Base-by-base conservation (phyloP, 176 grass and related monocot species). In the Rhynchospora pubera region DNA sequence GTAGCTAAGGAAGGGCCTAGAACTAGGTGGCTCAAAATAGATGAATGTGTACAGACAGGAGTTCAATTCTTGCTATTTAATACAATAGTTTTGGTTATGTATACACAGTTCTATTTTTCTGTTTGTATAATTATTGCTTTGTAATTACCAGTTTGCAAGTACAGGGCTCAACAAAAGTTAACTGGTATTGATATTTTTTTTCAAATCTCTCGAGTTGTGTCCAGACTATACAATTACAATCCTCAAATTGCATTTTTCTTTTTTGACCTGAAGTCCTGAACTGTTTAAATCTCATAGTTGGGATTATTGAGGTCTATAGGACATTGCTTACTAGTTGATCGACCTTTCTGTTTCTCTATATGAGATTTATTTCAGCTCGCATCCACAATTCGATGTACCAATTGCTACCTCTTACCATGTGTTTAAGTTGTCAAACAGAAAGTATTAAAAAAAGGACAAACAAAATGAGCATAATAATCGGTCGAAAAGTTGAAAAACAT, bases 41-140 rank as follows among this genome's bases (percentile, higher is more conserved):
- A 13, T 83, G 44, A 13, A 67, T 18, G 70, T 56, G 59, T 83
- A 69, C 28, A 83, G 24, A 48, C 47, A 76, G 24, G 30, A 60
- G 79, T 81, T 81, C n/a, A 68, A 23, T 52, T 52, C 47, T 30
- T 77, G 23, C 2, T 15, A 76, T 76, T 73, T 15, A 71, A 55
- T 26, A 45, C 22, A 23, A 76, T 76, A 53, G 13, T 56, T 76
- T 53, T 55, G 22, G 16, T 53, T 53, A 26, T 4, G 2, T 30
- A 39, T 1, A 51, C 47, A 15, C 21, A 19, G 71, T 51, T 24
- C 12, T 67, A 11, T 67, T 53, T 52, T 45, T 75, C 26, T 28
- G 0, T 43, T 0, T 10, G 19, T n/a, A 10, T 6, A 76, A 42
- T 43, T 60, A 9, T 9, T 58, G 30, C 34, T n/a, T 42, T 43